phyloP scores from a whole-genome alignment of 2,329 filamentous ascomycete genomes.

The Rhynchosporium secalis region DNA sequence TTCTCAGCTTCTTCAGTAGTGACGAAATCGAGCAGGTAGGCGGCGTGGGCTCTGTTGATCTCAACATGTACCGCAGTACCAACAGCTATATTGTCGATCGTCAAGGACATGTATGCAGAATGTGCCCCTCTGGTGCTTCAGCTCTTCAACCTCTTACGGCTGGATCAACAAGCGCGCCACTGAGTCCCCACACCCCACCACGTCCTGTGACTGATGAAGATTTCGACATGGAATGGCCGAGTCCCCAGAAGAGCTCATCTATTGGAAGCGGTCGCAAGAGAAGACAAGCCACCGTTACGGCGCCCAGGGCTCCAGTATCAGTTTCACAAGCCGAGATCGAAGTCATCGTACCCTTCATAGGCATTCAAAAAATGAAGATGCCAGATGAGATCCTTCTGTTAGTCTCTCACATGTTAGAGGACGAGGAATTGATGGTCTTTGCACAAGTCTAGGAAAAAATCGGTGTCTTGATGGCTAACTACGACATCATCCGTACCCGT shows the following conservation, averaged over 20 bases:
- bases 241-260: slow-evolving; percentile 5
- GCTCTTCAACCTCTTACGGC: not conserved
- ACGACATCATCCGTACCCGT: slow-evolving; percentile 37
- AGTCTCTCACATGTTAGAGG: slow-evolving; percentile 40
- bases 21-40: slow-evolving; percentile 46
- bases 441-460: slow-evolving; percentile 26
- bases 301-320: not conserved
- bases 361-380: slow-evolving; percentile 29
- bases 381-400: slow-evolving; percentile 46
- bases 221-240: not conserved
- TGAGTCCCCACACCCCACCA: slow-evolving; percentile 20
- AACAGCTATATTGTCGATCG: not conserved
- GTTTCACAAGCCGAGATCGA: not conserved
- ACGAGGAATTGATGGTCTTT: slow-evolving; percentile 29
- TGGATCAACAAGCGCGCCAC: not conserved
- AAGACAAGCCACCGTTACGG: not conserved
- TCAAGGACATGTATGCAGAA: slow-evolving; percentile 25
- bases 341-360: not conserved
- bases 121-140: slow-evolving; percentile 29
- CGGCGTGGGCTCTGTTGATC: slow-evolving; percentile 29
- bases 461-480: slow-evolving; percentile 23
- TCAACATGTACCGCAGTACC: slow-evolving; percentile 34
- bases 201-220: not conserved
- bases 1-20: slow-evolving; percentile 54
- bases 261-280: not conserved